A percentile compares a stretch with the other conserved stretches of the same genome.
Conservation (phyloP, 306 rosid genomes). For the Quercus ilex region DNA sequence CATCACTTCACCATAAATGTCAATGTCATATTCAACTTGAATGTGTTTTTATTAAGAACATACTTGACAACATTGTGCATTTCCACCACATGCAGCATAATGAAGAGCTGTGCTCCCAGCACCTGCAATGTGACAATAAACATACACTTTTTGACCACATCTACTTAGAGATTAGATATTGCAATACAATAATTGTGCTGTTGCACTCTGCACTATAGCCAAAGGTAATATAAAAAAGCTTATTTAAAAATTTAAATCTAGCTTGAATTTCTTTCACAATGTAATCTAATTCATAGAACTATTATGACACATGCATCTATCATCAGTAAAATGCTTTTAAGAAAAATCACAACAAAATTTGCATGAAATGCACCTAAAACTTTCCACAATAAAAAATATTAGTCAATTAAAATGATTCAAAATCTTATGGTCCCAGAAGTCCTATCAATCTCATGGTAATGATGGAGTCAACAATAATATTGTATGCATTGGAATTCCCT, state of each 20-base stretch:
- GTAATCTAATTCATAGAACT: background rate
- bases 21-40: background rate
- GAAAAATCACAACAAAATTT: background rate
- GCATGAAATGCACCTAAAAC: background rate
- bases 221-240: background rate
- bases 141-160: background rate
- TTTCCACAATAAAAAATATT: background rate
- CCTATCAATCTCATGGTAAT: too few species aligned
- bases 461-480: background rate
- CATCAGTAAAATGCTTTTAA: background rate
- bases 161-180: background rate
- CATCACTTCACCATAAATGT: constrained; percentile 18
- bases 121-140: constrained; percentile 47
- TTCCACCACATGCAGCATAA: constrained; percentile 97
- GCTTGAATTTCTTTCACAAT: constrained; percentile 1
- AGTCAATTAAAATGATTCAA: background rate
- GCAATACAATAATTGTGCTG: background rate
- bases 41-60: constrained; percentile 16
- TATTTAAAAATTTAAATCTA: background rate
- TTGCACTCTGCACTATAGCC: background rate
- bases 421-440: background rate
- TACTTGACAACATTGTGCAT: constrained; percentile 94
- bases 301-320: background rate
- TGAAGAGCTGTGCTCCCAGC: constrained; percentile 96
- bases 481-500: too few species aligned